Conservation (phyloP, 2,329 filamentous ascomycete species). For the Aspergillus proliferans region DNA sequence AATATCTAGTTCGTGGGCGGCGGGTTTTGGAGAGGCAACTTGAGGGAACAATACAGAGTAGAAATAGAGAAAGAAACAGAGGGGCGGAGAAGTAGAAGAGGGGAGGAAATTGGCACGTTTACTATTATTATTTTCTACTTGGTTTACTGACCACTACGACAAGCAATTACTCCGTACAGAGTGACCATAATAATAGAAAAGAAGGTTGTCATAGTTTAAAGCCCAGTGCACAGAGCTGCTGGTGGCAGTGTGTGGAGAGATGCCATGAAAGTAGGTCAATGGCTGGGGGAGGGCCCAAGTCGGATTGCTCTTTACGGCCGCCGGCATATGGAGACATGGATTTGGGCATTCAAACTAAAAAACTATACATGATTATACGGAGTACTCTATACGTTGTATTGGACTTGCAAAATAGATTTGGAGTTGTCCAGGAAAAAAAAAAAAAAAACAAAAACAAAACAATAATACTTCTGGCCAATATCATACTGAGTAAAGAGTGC, state of each 20-base stretch:
- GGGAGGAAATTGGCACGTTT: not conserved
- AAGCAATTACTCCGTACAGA: no score
- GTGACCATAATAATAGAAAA: no score
- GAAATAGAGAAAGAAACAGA: no score
- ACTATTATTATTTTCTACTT: not conserved
- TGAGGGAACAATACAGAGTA: no score
- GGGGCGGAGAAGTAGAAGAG: slow-evolving; percentile 8
- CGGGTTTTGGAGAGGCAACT: not conserved
- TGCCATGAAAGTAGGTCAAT: slow-evolving; percentile 9
- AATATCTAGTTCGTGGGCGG: slow-evolving; percentile 8
- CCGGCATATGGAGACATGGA: slow-evolving; percentile 12
- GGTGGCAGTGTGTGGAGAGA: slow-evolving; percentile 20
- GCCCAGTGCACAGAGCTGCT: slow-evolving; percentile 10
- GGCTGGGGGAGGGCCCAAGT: slow-evolving; percentile 7
- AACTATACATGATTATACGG: not conserved
- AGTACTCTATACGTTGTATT: no score
- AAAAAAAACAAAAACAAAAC: no score
- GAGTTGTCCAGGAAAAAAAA: no score
- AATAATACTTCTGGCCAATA: not conserved
- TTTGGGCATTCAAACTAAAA: not conserved
- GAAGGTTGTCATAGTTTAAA: not conserved
- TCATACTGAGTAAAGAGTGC: no score
- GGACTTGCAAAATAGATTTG: no score
- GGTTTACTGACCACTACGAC: not conserved
- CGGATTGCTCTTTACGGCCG: slow-evolving; percentile 20